phyloP scores from a whole-genome alignment of 208 protist genomes.

The Trypanosoma platydactyli region DNA sequence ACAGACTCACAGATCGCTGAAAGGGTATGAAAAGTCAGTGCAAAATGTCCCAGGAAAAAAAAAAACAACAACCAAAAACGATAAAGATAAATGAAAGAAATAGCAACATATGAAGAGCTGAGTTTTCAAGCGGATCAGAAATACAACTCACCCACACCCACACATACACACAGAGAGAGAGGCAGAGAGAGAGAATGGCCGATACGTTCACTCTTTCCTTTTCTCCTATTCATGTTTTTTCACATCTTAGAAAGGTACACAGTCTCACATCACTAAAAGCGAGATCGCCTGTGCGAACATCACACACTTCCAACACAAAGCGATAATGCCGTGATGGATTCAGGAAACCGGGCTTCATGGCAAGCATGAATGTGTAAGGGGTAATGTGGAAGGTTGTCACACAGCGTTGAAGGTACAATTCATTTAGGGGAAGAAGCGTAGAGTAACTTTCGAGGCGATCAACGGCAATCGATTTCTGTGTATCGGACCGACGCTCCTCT shows the following conservation, averaged over 20 bases:
- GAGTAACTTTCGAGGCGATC: neutral
- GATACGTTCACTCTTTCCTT: neutral
- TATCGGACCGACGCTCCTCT: neutral
- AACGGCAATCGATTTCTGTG: neutral
- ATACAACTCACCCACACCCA: no score
- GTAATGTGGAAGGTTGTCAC: constrained; percentile 26
- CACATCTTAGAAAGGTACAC: neutral
- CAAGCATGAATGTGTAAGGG: constrained; percentile 16
- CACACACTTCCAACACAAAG: constrained; percentile 16
- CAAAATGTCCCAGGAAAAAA: no score
- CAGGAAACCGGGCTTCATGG: constrained; percentile 5
- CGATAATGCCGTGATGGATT: constrained; percentile 1
- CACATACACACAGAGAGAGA: neutral
- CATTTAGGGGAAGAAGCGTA: constrained; percentile 2
- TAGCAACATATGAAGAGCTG: no score
- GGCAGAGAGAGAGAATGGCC: neutral
- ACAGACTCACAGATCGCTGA: no score
- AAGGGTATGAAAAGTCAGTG: no score
- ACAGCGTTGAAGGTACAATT: constrained; percentile 6
- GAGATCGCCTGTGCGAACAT: constrained; percentile 13
- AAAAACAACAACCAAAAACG: no score
- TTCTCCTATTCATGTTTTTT: neutral
- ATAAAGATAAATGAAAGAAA: no score
- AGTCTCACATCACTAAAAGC: constrained; percentile 4
- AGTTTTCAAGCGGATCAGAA: no score